These are phyloP conservation scores for Gossypium trilobum DNA, from an alignment of 441 rosid species.

Conservation along the genomic window DNA sequence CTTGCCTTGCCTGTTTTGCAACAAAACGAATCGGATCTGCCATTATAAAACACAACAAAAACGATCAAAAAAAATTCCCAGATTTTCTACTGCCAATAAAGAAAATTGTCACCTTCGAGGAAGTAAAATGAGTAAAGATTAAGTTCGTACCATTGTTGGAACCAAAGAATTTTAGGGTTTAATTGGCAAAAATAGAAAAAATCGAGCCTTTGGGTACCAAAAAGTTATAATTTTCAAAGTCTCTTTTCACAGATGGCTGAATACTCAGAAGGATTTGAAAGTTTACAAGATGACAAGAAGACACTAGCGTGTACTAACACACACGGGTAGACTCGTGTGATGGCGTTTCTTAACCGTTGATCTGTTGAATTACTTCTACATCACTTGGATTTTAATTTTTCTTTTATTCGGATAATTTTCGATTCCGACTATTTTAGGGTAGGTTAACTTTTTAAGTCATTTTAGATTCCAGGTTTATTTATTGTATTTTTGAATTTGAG, in stretches of 20 bases:
- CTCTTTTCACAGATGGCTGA: too few species aligned
- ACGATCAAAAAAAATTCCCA: not conserved
- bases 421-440: too few species aligned
- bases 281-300: not conserved
- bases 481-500: too few species aligned
- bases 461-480: too few species aligned
- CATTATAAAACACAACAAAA: slow-evolving; percentile 6
- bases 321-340: not conserved
- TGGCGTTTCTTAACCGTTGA: not conserved
- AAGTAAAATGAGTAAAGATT: not conserved
- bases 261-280: not conserved
- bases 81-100: not conserved
- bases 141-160: slow-evolving; percentile 7
- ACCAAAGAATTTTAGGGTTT: not conserved
- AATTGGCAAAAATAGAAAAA: not conserved
- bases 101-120: slow-evolving; percentile 19
- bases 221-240: too few species aligned
- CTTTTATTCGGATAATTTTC: too few species aligned
- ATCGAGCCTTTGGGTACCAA: too few species aligned
- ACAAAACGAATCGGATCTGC: slow-evolving; percentile 95
- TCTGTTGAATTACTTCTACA: not conserved
- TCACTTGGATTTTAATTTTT: too few species aligned
- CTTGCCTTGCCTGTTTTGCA: slow-evolving; percentile 98
- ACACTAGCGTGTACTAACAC: not conserved
- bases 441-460: too few species aligned